Conservation (phyloP, 352 stramenopile species). For the Pythium periplocum region DNA sequence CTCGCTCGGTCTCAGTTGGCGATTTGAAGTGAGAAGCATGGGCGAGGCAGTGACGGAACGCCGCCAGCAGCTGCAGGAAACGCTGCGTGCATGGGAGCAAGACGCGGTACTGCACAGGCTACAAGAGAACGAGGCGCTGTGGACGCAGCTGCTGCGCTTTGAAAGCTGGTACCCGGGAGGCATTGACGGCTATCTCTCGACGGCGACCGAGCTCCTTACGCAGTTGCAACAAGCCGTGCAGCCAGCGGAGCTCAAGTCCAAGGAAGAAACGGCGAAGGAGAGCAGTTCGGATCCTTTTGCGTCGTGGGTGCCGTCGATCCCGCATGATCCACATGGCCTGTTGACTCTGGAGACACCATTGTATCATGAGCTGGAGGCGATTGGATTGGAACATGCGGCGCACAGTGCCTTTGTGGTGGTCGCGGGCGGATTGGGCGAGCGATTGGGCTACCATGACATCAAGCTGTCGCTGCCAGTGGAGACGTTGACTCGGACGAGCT, state of each 20-base stretch:
- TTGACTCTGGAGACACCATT: constrained; percentile 27
- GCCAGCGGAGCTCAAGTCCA: constrained; percentile 3
- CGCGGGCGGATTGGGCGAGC: constrained; percentile 95
- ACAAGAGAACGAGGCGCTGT: constrained; percentile 13
- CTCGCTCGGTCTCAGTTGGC: no score
- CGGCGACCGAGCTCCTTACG: constrained; percentile 38
- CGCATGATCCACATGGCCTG: constrained; percentile 18
- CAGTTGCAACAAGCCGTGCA: neutral
- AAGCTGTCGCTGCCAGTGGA: constrained; percentile 96
- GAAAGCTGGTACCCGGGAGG: constrained; percentile 62
- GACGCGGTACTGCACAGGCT: constrained; percentile 34
- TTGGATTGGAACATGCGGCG: constrained; percentile 51
- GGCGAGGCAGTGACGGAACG: no score
- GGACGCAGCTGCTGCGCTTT: constrained; percentile 50
- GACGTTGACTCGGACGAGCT: constrained; percentile 84
- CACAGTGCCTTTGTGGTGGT: constrained; percentile 95
- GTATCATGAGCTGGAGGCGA: constrained; percentile 42
- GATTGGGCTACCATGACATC: constrained; percentile 95
- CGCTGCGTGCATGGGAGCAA: constrained; percentile 31
- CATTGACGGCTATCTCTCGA: constrained; percentile 46
- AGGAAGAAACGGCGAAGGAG: neutral
- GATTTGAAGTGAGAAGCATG: no score
- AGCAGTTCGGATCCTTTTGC: constrained; percentile 7
- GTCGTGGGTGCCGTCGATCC: constrained; percentile 43
- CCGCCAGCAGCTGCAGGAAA: constrained; percentile 1